Evolutionary conservation across 345 rosid species (phyloP).

Genomic region (Ceriops tagal): DNA sequence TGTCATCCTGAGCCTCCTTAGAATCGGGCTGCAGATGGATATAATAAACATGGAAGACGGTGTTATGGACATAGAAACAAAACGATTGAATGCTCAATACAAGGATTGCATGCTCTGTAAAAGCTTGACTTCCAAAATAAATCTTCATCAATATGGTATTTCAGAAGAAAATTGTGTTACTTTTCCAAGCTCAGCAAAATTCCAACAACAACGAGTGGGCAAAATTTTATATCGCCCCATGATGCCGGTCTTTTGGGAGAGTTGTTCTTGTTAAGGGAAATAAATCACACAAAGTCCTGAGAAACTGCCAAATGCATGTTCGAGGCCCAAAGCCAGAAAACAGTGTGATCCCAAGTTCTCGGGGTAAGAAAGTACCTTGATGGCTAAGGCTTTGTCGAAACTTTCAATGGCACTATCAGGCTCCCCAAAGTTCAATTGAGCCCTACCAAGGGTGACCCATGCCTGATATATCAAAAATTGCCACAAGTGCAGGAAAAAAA

Average conservation of each 20-base stretch:
- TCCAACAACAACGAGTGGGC: not conserved
- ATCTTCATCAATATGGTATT: no score
- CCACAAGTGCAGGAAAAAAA: not conserved
- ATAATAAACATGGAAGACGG: no score
- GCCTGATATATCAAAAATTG: slow-evolving; percentile 44
- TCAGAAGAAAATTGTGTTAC: not conserved
- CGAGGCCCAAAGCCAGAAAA: not conserved
- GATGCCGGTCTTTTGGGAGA: not conserved
- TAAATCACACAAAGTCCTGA: not conserved
- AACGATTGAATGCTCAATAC: not conserved
- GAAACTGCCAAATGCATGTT: no score
- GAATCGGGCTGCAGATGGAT: slow-evolving; percentile 45
- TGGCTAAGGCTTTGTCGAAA: slow-evolving; percentile 61
- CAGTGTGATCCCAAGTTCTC: not conserved
- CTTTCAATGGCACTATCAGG: slow-evolving; percentile 75
- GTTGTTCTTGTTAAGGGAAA: not conserved
- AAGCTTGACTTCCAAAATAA: no score
- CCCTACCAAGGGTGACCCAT: slow-evolving; percentile 91
- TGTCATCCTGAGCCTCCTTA: slow-evolving; percentile 56
- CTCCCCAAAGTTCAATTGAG: slow-evolving; percentile 92
- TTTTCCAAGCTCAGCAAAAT: no score
- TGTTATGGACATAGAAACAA: not conserved
- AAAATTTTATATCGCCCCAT: not conserved
- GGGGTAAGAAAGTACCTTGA: slow-evolving; percentile 41
- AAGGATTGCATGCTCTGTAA: no score